Base-by-base conservation (phyloP, 2,329 filamentous ascomycete genomes). In the Fusarium continuum region DNA sequence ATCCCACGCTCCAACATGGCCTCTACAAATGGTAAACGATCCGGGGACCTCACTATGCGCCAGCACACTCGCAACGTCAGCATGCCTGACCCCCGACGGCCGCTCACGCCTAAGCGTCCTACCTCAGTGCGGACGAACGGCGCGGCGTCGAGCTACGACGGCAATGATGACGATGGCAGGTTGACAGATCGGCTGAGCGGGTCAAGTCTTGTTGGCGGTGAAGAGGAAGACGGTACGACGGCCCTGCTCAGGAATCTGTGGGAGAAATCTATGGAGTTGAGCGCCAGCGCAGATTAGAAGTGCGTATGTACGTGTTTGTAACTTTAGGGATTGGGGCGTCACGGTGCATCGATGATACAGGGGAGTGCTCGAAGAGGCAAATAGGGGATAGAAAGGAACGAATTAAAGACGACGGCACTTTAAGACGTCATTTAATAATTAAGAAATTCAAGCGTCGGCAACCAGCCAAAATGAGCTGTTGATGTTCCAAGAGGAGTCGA, bases 261-360 rank as follows among this genome's bases (percentile, higher is more conserved):
- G 86, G 85, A 88, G 39, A 88, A 85, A 78, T 83, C 79, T 43
- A 76, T 81, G 72, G 84, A 87, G 67, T 74, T 87, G 55, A 83
- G 83, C 67, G 81, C 82, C 23, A 87, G 85, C 68, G 68, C 67
- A 16, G 65, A 70, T 44, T 70, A 52, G 43, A 47, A 43, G 22
- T 32, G 39, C 25, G 20, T 36, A 36, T 41, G 31, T 20, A 28
- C 59, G 20, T 38, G 20, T 53, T 57, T 66, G 28, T 45, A 36
- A 61, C 44, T 49, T 39, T 41, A 41, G 26, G 49, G 55, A 38
- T 38, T 28, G 20, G 40, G 56, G 56, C 55, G 56, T 55, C 13
- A 43, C 22, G 56, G 56, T 41, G 56, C 47, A 47, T 54, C 29
- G 38, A 47, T 38, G 31, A 14, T 35, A 50, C 38, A 47, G 40